Evolutionary conservation across 805 yeast genomes (phyloP).

Genomic region (Starmerella stellata): DNA sequence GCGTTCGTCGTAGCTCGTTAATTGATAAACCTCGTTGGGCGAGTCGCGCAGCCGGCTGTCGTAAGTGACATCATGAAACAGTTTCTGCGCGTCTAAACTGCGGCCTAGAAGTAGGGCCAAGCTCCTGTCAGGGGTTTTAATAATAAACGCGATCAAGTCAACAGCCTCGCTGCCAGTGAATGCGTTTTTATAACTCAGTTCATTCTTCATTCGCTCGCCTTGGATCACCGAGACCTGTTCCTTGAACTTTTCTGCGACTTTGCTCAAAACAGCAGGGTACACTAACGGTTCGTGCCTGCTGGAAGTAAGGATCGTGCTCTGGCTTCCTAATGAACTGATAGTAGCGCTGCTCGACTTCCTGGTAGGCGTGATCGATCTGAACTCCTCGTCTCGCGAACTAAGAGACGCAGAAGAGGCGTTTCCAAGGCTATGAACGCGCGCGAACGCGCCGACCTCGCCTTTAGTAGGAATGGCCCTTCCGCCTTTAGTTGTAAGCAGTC

Average conservation of each 20-base stretch:
- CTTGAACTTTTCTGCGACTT: slow-evolving; percentile 63
- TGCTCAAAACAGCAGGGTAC: slow-evolving; percentile 76
- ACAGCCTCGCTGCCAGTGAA: slow-evolving; percentile 91
- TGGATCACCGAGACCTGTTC: slow-evolving; percentile 37
- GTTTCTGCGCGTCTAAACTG: slow-evolving; percentile 81
- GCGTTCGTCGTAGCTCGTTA: slow-evolving; percentile 22
- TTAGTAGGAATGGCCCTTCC: slow-evolving; percentile 19
- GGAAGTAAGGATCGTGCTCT: slow-evolving; percentile 32
- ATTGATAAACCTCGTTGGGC: slow-evolving; percentile 69
- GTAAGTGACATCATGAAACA: slow-evolving; percentile 88
- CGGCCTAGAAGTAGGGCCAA: slow-evolving; percentile 77
- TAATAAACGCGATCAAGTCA: slow-evolving; percentile 67
- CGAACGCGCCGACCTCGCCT: slow-evolving; percentile 14
- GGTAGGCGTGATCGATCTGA: slow-evolving; percentile 7
- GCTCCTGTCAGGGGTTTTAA: slow-evolving; percentile 79
- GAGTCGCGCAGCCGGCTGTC: slow-evolving; percentile 87
- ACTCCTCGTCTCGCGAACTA: neutral
- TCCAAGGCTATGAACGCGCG: slow-evolving; percentile 1
- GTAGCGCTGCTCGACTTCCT: slow-evolving; percentile 17
- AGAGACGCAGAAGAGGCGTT: neutral
- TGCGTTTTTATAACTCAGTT: slow-evolving; percentile 76
- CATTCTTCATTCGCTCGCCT: slow-evolving; percentile 74
- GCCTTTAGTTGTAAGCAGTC: slow-evolving; percentile 13
- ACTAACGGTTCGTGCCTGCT: slow-evolving; percentile 44
- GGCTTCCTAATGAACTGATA: slow-evolving; percentile 13